Percentiles rank a stretch among this genome's conserved stretches.
Conservation (phyloP, 371 early-diverging fungal species). For the Amoeboaphelidium protococcarum region DNA sequence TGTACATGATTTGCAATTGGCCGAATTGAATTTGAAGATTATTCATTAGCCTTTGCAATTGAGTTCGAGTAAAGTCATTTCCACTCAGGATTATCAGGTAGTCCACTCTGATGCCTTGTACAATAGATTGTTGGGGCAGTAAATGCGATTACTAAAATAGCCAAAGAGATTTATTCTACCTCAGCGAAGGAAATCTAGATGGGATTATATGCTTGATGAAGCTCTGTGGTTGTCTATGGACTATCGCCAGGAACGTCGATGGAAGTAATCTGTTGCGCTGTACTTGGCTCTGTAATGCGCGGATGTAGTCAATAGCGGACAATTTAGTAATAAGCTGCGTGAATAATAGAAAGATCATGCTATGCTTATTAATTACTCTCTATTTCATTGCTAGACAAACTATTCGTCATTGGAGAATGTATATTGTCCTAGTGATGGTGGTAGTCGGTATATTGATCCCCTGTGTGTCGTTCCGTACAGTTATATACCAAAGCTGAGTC, state of each 20-base stretch:
- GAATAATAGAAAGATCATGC: background rate
- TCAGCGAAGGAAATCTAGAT: background rate
- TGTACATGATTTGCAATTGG: too few species aligned
- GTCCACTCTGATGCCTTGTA: too few species aligned
- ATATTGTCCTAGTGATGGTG: background rate
- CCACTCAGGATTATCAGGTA: too few species aligned
- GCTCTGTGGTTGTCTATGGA: background rate
- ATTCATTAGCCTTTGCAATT: background rate
- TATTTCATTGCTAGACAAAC: background rate
- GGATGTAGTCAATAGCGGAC: background rate
- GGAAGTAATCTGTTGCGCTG: background rate
- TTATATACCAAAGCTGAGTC: background rate
- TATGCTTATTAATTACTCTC: background rate
- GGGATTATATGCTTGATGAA: background rate
- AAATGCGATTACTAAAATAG: too few species aligned
- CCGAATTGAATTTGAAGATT: background rate
- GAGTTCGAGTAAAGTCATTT: too few species aligned
- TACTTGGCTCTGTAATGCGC: background rate
- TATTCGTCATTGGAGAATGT: background rate
- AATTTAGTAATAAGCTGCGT: background rate
- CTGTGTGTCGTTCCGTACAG: too few species aligned
- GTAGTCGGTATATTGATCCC: background rate
- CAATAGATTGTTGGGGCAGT: too few species aligned
- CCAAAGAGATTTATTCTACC: background rate
- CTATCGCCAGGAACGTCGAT: background rate